Base-by-base conservation (phyloP, 306 rosid species). In the apple (Malus domestica) region DNA sequence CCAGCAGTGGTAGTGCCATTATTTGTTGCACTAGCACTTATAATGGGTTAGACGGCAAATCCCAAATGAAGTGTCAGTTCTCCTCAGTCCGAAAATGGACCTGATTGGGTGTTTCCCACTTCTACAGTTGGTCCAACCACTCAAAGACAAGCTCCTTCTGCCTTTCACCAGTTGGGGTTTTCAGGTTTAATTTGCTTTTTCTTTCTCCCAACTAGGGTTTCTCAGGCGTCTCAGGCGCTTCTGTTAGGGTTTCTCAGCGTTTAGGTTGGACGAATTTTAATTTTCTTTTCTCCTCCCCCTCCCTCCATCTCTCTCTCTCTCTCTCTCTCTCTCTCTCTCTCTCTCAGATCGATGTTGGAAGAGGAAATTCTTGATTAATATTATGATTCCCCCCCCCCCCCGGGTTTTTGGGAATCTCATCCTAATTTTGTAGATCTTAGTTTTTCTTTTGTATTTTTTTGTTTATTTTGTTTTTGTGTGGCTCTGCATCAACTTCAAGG, bases 91-190 rank as follows among this genome's bases (percentile, higher is more conserved):
- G 75, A 71, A 65, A 74, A 80, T 67, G 55, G 5, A 51, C 55
- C 62, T 58, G 27, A n/a, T 58, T 57, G 64, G 76, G 27, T 61
- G 79, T 68, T 42, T 74, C 71, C 76, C 81, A 82, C 76, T 77
- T 67, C 35, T 16, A 15, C 67, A 23, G 65, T 66, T 77, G 29
- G 54, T 65, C 81, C 84, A 76, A 71, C 60, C 81, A 72, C 80
- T 72, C 68, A 12, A 74, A 30, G 74, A 75, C 72, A 68, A 80
- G 33, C 52, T 16, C 27, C 30, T 45, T 12, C 30, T 63, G 29
- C 12, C 32, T 74, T 14, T n/a, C 64, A 8, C 67, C 60, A 68
- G 44, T 78, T 44, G 82, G 78, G 75, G 67, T 72, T 45, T n/a
- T 15, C 32, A 22, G 68, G 32, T 79, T 27, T 42, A 22, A 11